Percentiles rank a stretch among this genome's conserved stretches.
These are phyloP conservation scores for Saccharum officinarum DNA, from an alignment of 176 grass and related monocot genomes.

Conservation along the genomic window DNA sequence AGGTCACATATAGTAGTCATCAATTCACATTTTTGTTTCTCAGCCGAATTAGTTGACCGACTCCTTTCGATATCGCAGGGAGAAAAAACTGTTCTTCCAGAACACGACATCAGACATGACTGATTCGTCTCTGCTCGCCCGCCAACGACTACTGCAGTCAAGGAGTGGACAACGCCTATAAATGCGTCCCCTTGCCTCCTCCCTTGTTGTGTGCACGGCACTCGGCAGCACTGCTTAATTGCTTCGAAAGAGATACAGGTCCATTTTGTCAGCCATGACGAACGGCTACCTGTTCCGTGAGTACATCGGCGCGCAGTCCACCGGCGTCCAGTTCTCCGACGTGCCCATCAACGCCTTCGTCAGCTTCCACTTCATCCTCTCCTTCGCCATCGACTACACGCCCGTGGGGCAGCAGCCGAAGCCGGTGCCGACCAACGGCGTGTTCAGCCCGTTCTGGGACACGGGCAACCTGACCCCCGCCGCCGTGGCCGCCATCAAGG, in stretches of 20 bases:
- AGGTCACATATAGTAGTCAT: too few species aligned
- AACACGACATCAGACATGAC: too few species aligned
- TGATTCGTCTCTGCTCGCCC: neutral
- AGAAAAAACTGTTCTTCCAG: too few species aligned
- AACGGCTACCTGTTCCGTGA: constrained; percentile 63
- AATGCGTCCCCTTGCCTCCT: neutral
- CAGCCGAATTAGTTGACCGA: too few species aligned
- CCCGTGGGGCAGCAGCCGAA: neutral
- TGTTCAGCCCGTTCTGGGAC: constrained; percentile 50
- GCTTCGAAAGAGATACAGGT: neutral
- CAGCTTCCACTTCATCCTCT: constrained; percentile 53
- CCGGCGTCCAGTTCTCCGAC: constrained; percentile 45
- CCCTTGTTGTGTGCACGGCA: neutral
- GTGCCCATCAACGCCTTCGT: constrained; percentile 46
- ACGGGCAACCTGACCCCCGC: neutral
- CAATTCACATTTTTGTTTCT: too few species aligned
- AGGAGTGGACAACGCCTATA: neutral
- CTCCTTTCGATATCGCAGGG: too few species aligned
- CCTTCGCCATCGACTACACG: constrained; percentile 52
- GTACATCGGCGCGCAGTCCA: constrained; percentile 61
- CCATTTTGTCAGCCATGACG: constrained; percentile 26
- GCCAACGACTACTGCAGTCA: neutral
- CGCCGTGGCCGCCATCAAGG: constrained; percentile 29
- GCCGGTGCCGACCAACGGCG: constrained; percentile 42
- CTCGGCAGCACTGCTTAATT: neutral